Base-by-base conservation (phyloP, 2,329 filamentous ascomycete species). In the Trichoderma simmonsii region DNA sequence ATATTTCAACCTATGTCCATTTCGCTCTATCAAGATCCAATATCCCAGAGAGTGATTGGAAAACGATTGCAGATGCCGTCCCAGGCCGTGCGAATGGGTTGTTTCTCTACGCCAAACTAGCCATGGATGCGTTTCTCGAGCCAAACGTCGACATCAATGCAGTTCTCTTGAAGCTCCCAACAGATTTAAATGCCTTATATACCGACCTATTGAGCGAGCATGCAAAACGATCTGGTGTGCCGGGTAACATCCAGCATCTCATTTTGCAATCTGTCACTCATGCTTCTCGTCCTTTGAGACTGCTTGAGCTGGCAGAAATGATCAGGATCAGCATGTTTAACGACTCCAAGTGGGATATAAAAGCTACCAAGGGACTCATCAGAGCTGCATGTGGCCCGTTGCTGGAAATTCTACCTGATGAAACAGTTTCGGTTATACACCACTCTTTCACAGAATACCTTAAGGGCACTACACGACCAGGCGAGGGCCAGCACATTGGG, bases 391-490 rank as follows among this genome's bases (percentile, higher is more conserved):
- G 82, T 73, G 84, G 84, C 0, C 81, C 83, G 6, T 75, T 86
- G 4, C 73, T 86, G 4, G 83, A 86, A 72, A 80, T 85, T 14
- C 76, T 83, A 3, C 79, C 82, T 14, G 82, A 86, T 72, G 84
- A 85, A 62, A 83, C 82, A 0, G 76, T 86, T 26, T 80, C 78
- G 24, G 79, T 86, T 9, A 79, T 86, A 6, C 84, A 86, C 71
- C 84, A 86, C 69, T 85, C 83, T 1, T 81, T 86, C n/a, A 86
- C 84, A 0, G 84, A 86, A 71, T 86, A 82, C 73, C 79, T 86
- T 12, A 75, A 76, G 43, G 77, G 77, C 4, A 64, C 60, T 2
- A 78, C 75, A 2, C 71, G 76, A 24, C 36, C 48, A 0, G 60
- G 54, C 2, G 65, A 69, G n/a, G 54, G 39, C 5, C 43, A 21